Evolutionary conservation across 164 flowering plant genomes (phyloP), one percentile per base, ranked within the genome.

Genomic region (Stephania japonica): DNA sequence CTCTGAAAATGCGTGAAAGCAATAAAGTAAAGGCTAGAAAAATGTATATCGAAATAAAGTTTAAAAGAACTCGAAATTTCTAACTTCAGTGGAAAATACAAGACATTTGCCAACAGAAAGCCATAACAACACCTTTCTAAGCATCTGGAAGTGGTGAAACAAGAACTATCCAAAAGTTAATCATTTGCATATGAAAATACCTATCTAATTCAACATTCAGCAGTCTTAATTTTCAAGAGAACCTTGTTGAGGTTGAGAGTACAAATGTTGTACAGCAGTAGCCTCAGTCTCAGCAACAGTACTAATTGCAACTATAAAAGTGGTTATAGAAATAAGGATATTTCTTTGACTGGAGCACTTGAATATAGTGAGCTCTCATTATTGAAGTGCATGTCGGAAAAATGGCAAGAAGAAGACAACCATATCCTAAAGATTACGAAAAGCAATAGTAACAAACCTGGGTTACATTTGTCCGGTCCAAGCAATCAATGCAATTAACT

Each of bases 401-500:
- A 56, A 19, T 21, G 62, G 62, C 38, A 32, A 56, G 16, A 14
- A 56, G 14, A 56, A 56, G 62, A 19, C 16, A 56, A 14, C 21
- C 62, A 56, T 56, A n/a, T 56, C 7, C 23, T 49, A 24, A 1
- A 65, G n/a, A 69, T 24, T 4, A 27, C 7, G 9, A 41, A 67
- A 70, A 32, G 3, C 0, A 26, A 63, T 53, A 74, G 44, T 25
- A 41, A 38, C 80, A 73, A 72, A 95, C 99, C 97, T 95, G 97
- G 41, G 99, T 93, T 74, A 93, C 99, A 83, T 93, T 95, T 71
- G 99, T 93, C 72, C 99, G 86, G 79, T 95, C 99, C 81, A 95
- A 90, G 80, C 94, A 95, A 80, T 95, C 98, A 72, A 95, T 91
- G 85, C 99, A 95, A 84, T 93, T 95, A 42, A 86, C 83, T 83